Conservation (phyloP, 495 filamentous ascomycete species). For the Neurospora sp. region DNA sequence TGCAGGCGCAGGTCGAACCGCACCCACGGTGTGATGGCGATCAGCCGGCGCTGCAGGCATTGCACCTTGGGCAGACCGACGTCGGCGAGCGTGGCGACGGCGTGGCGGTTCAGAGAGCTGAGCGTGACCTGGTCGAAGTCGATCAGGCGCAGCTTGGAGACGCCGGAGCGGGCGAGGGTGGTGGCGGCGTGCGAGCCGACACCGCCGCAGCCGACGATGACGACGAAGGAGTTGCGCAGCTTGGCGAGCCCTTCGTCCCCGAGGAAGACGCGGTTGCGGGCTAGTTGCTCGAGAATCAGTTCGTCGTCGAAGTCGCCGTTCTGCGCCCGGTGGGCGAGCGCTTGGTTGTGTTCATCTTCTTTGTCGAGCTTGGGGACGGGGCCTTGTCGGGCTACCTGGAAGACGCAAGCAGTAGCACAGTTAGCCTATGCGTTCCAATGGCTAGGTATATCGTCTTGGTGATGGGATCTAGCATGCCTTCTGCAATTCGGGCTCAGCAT, state of each 20-base stretch:
- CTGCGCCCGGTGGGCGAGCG: conserved; percentile 69
- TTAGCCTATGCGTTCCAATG: neutral
- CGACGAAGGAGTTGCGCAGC: conserved; percentile 71
- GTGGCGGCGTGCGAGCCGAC: conserved; percentile 87
- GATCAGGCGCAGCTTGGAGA: conserved; percentile 75
- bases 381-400: conserved; percentile 68
- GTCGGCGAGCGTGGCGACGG: conserved; percentile 85
- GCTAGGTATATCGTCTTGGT: neutral
- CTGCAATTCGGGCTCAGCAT: conserved; percentile 19
- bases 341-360: conserved; percentile 68
- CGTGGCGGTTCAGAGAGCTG: conserved; percentile 86
- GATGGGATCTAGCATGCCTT: conserved; percentile 10
- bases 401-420: neutral
- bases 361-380: conserved; percentile 43
- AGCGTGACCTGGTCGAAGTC: conserved; percentile 98
- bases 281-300: conserved; percentile 89
- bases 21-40: conserved; percentile 85
- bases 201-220: conserved; percentile 87
- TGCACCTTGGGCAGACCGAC: conserved; percentile 93
- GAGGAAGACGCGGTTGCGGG: conserved; percentile 89
- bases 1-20: conserved; percentile 80
- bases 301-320: conserved; percentile 90
- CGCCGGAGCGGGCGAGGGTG: conserved; percentile 80
- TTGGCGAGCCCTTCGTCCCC: conserved; percentile 66
- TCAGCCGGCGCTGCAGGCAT: conserved; percentile 63